Conservation (phyloP, 2,329 filamentous ascomycete species). For the Colletotrichum chrysophilum region DNA sequence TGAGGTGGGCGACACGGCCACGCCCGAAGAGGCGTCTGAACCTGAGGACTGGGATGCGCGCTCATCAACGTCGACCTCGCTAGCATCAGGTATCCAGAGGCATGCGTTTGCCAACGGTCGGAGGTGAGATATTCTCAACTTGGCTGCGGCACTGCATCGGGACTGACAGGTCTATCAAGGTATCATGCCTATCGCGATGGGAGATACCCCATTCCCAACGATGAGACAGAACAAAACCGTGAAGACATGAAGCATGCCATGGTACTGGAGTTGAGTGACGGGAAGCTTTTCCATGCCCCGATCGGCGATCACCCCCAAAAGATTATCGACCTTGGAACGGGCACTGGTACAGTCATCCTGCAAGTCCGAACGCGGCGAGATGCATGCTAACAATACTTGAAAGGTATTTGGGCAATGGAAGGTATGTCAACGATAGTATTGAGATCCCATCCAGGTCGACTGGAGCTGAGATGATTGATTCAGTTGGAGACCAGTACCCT, state of each 20-base stretch:
- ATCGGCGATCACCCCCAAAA: neutral
- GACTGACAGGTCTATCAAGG: neutral
- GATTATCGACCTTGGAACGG: neutral
- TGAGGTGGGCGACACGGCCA: neutral
- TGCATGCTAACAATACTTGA: neutral
- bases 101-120: constrained; percentile 38
- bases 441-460: neutral
- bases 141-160: neutral
- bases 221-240: constrained; percentile 41
- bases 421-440: neutral
- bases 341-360: neutral
- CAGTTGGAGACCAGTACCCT: neutral
- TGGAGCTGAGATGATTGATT: neutral
- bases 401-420: neutral
- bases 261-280: constrained; percentile 40
- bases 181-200: constrained; percentile 41
- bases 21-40: neutral
- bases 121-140: constrained; percentile 15
- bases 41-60: constrained; percentile 19
- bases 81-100: constrained; percentile 34
- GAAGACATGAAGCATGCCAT: constrained; percentile 44
- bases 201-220: constrained; percentile 42
- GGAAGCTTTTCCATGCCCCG: constrained; percentile 24
- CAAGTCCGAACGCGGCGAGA: fast-evolving
- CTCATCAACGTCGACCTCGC: constrained; percentile 26